phyloP scores from a whole-genome alignment of 768 basidiomycete genomes.

The Lentinula sp. region DNA sequence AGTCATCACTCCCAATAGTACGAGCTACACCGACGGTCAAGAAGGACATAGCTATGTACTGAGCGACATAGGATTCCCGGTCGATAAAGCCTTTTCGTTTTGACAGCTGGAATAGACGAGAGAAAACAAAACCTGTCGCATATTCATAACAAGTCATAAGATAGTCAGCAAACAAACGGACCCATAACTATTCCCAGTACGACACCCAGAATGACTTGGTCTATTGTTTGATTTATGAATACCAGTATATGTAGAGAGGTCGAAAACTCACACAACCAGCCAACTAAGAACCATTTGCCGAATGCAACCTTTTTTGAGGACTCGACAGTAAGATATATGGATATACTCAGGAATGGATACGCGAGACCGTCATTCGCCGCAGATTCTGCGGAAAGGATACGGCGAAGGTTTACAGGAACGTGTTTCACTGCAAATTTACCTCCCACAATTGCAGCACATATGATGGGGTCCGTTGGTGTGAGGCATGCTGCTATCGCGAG shows the following conservation, averaged over 20 bases:
- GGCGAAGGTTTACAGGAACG: slow-evolving; percentile 72
- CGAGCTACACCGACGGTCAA: slow-evolving; percentile 77
- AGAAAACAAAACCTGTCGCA: slow-evolving; percentile 54
- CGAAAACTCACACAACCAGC: slow-evolving; percentile 63
- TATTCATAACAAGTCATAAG: background rate
- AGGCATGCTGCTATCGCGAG: slow-evolving; percentile 86
- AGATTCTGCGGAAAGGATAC: slow-evolving; percentile 80
- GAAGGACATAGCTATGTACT: slow-evolving; percentile 69
- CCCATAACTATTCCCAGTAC: slow-evolving; percentile 57
- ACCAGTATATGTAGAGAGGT: background rate
- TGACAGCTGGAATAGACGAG: slow-evolving; percentile 66
- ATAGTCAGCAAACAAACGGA: slow-evolving; percentile 6
- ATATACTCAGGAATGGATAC: slow-evolving; percentile 84
- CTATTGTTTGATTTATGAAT: slow-evolving; percentile 25
- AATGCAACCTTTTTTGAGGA: slow-evolving; percentile 55
- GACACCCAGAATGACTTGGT: slow-evolving; percentile 77
- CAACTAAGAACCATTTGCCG: slow-evolving; percentile 80
- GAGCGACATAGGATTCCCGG: slow-evolving; percentile 82
- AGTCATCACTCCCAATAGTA: slow-evolving; percentile 79
- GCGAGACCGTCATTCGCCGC: slow-evolving; percentile 96
- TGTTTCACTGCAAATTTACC: slow-evolving; percentile 66
- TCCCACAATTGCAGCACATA: slow-evolving; percentile 82
- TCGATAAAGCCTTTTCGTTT: slow-evolving; percentile 62
- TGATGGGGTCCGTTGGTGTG: slow-evolving; percentile 93
- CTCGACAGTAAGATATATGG: slow-evolving; percentile 82